Evolutionary conservation across 2,329 filamentous ascomycete species (phyloP).

Genomic region (Fusarium setosum): DNA sequence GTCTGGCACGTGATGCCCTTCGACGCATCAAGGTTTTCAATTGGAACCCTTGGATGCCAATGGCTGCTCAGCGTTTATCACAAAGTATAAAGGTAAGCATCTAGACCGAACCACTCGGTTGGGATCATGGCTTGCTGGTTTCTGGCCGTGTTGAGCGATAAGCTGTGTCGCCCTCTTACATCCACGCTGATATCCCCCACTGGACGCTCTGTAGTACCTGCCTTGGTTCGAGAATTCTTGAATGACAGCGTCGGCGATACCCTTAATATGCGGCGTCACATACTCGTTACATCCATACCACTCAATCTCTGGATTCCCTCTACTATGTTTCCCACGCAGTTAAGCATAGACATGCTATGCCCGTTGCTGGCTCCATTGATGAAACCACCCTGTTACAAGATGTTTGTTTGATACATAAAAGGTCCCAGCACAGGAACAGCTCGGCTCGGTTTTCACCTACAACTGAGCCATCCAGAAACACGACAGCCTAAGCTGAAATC

Average conservation of each 20-base stretch:
- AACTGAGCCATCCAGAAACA: not conserved
- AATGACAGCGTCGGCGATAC: too few relatives aligned
- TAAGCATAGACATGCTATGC: not conserved
- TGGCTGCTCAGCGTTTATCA: not conserved
- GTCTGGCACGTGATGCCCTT: constrained; percentile 1
- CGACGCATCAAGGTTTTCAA: not conserved
- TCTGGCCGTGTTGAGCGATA: too few relatives aligned
- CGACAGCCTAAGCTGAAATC: constrained; percentile 9
- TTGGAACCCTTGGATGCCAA: not conserved
- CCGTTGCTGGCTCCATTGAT: constrained; percentile 9
- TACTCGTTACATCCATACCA: too few relatives aligned
- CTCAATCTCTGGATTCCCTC: not conserved
- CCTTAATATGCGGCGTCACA: too few relatives aligned
- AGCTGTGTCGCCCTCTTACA: too few relatives aligned
- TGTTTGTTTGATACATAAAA: not conserved
- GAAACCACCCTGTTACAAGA: constrained; percentile 29
- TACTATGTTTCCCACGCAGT: not conserved
- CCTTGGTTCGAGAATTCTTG: too few relatives aligned
- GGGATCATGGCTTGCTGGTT: too few relatives aligned
- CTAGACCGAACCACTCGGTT: too few relatives aligned
- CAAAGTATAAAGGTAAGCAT: too few relatives aligned
- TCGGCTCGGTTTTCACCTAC: constrained; percentile 8
- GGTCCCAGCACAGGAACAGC: not conserved
- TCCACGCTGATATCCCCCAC: too few relatives aligned
- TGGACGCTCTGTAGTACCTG: too few relatives aligned